These are phyloP conservation scores for Styphnolobium japonicum DNA, from an alignment of 306 rosid genomes.

Conservation along the genomic window DNA sequence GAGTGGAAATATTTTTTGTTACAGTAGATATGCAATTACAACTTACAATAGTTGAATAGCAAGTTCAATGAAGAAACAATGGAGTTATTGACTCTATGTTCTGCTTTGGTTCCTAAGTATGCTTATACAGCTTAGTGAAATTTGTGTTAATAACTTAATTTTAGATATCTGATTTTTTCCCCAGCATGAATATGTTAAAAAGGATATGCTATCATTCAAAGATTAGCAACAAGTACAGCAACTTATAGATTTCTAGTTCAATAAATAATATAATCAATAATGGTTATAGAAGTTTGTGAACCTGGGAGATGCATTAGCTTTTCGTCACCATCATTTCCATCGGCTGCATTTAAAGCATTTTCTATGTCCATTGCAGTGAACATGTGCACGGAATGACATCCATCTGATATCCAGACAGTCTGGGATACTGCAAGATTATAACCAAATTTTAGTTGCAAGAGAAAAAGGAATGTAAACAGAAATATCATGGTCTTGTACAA, in stretches of 20 bases:
- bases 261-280: slow-evolving; percentile 21
- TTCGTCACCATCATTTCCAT: slow-evolving; percentile 51
- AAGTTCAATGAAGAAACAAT: neutral
- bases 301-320: slow-evolving; percentile 61
- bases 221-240: neutral
- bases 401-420: slow-evolving; percentile 86
- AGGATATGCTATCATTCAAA: neutral
- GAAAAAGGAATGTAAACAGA: neutral
- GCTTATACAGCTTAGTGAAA: neutral
- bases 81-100: neutral
- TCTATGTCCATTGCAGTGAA: slow-evolving; percentile 54
- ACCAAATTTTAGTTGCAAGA: slow-evolving; percentile 7
- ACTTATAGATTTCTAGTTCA: neutral
- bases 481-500: slow-evolving; percentile 5
- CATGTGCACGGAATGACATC: slow-evolving; percentile 62
- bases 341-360: slow-evolving; percentile 38
- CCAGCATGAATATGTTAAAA: neutral
- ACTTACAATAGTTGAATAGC: neutral
- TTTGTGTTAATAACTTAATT: neutral
- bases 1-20: neutral
- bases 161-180: neutral
- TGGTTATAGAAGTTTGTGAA: slow-evolving; percentile 24
- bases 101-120: neutral
- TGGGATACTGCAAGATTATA: slow-evolving; percentile 62
- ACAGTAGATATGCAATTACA: neutral